Base-by-base conservation (phyloP, 2,329 filamentous ascomycete species). In the Escovopsis weberi region DNA sequence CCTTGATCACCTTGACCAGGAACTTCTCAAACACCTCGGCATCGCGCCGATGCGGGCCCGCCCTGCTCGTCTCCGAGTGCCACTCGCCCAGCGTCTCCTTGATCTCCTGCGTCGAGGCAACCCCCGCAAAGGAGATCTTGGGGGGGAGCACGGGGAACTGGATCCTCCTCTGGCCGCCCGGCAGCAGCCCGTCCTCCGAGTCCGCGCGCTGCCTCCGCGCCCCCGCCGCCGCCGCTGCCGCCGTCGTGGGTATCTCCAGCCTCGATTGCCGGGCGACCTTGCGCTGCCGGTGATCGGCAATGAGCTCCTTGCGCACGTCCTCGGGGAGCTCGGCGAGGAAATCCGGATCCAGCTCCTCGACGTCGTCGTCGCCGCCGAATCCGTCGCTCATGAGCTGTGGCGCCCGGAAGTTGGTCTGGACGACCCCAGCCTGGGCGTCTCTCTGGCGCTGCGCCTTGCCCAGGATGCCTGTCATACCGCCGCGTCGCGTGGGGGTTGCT, bases 271-370 rank as follows among this genome's bases (percentile, higher is more conserved):
- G 72, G 10, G 76, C 75, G 18, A 81, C 65, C n/a, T 70, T 75
- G 10, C 71, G 58, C 4, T 59, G 59, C 19, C 54, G 54, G 54
- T 88, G 80, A 52, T 94, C 84, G 18, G 76, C 78, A 2, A 94
- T 60, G 6, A 96, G 71, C 60, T 96, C 88, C 12, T 65, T 68
- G 11, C 84, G 77, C 38, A 94, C 74, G 38, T 94, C 85, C 49
- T 83, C 79, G 0, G 89, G 89, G 1, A 96, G 67, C 12, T 87
- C 86, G 1, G 81, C 77, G 3, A 96, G 75, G 53, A 95, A 88
- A 0, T 80, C 78, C 0, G 74, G 67, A 45, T 85, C 81, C 3
- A 85, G 60, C 36, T 74, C 68, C 39, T 70, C 67, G 1, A 65
- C 47, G 6, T 60, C 61, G 6, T 68, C 56, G 1, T 53, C 50